phyloP scores from a whole-genome alignment of 805 yeast genomes.

The Saccharomyces eubayanus region DNA sequence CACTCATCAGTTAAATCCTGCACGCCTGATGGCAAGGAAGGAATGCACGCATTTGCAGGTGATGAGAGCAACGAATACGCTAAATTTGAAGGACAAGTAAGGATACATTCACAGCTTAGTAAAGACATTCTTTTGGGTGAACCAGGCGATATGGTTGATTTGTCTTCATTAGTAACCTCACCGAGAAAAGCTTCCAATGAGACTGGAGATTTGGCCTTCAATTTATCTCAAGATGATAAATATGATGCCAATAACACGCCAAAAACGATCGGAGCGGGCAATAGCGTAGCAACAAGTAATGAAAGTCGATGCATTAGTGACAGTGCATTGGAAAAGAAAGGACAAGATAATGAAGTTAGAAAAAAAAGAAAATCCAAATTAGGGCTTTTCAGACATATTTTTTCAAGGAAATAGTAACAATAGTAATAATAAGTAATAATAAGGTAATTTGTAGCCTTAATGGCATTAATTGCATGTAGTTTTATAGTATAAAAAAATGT shows the following conservation, averaged over 20 bases:
- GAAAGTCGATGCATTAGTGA: neutral
- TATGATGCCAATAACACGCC: neutral
- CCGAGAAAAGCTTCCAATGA: conserved; percentile 1
- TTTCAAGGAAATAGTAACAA: neutral
- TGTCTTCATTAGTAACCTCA: conserved; percentile 6
- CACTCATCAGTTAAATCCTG: neutral
- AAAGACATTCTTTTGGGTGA: conserved; percentile 25
- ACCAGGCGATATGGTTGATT: conserved; percentile 30
- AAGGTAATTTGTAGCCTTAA: neutral
- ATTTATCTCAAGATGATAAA: neutral
- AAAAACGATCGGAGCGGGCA: neutral
- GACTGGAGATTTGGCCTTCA: neutral
- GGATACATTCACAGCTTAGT: neutral
- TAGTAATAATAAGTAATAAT: neutral
- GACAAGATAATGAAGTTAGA: neutral
- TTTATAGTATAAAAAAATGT: neutral
- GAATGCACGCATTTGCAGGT: neutral
- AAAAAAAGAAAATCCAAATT: neutral
- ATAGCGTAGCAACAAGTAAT: neutral
- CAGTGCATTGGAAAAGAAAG: neutral
- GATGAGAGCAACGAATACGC: neutral
- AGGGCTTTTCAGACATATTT: neutral
- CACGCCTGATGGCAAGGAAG: neutral
- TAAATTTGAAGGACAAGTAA: neutral
- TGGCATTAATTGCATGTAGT: neutral